Percentiles rank a stretch among this genome's conserved stretches.
phyloP scores from a whole-genome alignment of 1,284 basidiomycete genomes.

The Cryptococcus sp. region DNA sequence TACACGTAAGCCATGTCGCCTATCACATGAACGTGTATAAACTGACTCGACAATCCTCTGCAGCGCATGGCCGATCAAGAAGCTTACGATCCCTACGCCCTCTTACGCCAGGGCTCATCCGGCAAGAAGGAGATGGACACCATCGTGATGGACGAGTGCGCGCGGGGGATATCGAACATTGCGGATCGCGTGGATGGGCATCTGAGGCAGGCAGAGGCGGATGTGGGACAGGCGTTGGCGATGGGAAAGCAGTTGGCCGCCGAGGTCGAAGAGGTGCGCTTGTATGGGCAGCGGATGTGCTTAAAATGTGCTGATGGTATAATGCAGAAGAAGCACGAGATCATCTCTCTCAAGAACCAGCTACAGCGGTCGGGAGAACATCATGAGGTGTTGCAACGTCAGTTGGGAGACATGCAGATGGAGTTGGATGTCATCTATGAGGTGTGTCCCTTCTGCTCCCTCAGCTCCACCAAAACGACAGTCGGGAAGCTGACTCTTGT shows the following conservation, averaged over 20 bases:
- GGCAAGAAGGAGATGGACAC: conserved; percentile 29
- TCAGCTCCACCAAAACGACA: too few relatives aligned
- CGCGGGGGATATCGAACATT: conserved; percentile 23
- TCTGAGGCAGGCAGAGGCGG: conserved; percentile 25
- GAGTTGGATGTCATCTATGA: conserved; percentile 90
- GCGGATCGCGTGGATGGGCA: conserved; percentile 36
- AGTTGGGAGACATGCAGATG: conserved; percentile 68
- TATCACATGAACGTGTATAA: not conserved
- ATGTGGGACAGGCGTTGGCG: conserved; percentile 20
- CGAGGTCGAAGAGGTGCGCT: conserved; percentile 21
- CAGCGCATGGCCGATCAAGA: conserved; percentile 31
- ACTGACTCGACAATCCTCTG: not conserved
- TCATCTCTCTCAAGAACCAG: conserved; percentile 62
- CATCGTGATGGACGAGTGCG: conserved; percentile 28
- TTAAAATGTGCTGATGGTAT: not conserved
- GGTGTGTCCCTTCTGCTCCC: conserved; percentile 53
- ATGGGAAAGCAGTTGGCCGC: conserved; percentile 9
- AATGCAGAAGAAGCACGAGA: conserved; percentile 57
- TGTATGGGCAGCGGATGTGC: not conserved
- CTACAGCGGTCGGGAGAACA: conserved; percentile 67
- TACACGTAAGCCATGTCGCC: conserved; percentile 44
- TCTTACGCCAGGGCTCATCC: conserved; percentile 15
- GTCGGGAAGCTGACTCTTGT: conserved; percentile 7
- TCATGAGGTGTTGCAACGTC: conserved; percentile 68
- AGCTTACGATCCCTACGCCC: conserved; percentile 11